Evolutionary conservation across 805 yeast genomes (phyloP).

Genomic region (Brettanomyces naardenensis): DNA sequence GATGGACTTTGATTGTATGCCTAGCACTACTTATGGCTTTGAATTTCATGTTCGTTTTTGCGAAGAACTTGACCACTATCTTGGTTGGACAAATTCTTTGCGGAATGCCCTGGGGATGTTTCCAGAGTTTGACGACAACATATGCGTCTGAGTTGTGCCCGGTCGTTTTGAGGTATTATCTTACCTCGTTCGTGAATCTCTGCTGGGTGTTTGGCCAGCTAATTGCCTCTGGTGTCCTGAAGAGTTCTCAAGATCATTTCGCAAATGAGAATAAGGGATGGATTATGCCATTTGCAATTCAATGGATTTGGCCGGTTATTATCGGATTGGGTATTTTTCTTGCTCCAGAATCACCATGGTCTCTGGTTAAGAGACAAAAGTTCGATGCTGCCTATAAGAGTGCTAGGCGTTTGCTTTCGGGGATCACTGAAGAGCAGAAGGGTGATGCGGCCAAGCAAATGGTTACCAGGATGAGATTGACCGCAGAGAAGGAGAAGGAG

Average conservation of each 20-base stretch:
- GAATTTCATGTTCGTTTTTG: background rate
- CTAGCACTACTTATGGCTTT: background rate
- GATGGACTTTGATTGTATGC: background rate
- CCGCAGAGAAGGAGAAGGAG: constrained; percentile 15
- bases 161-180: constrained; percentile 36
- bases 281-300: constrained; percentile 48
- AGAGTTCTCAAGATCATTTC: background rate
- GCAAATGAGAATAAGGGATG: constrained; percentile 9
- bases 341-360: constrained; percentile 56
- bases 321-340: constrained; percentile 26
- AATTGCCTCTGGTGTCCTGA: constrained; percentile 42
- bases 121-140: constrained; percentile 41
- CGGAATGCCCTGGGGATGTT: constrained; percentile 39
- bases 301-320: constrained; percentile 52
- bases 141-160: constrained; percentile 57
- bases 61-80: background rate
- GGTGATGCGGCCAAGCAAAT: constrained; percentile 6
- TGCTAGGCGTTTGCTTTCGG: background rate
- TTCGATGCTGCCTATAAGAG: background rate
- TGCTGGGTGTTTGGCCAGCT: constrained; percentile 55
- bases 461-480: constrained; percentile 9
- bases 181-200: constrained; percentile 41
- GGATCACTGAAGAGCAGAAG: background rate
- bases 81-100: constrained; percentile 27
- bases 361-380: constrained; percentile 37